A percentile compares a stretch with the other conserved stretches of the same genome.
Evolutionary conservation across 2,329 filamentous ascomycete genomes (phyloP).

Genomic region (Thielaviopsis euricoi): DNA sequence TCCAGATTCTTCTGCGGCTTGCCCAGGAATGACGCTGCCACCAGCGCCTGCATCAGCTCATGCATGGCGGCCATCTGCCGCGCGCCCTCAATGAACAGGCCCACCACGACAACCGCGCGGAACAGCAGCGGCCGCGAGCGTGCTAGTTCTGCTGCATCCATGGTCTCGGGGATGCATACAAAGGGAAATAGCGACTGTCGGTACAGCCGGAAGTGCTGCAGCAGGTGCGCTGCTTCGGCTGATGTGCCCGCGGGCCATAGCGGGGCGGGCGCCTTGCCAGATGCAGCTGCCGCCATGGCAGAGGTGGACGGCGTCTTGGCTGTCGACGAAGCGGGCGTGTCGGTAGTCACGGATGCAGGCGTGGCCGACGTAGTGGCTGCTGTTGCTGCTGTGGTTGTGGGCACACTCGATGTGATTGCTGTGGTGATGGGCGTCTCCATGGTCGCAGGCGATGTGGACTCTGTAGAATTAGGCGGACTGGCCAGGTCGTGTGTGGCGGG

Average conservation of each 20-base stretch:
- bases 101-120: constrained; percentile 32
- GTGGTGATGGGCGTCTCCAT: too few species aligned
- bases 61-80: constrained; percentile 28
- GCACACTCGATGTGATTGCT: too few species aligned
- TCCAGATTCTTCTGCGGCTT: constrained; percentile 29
- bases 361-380: too few species aligned
- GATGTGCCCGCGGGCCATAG: constrained; percentile 14
- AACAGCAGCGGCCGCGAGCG: constrained; percentile 28
- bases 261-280: constrained; percentile 10
- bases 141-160: constrained; percentile 23
- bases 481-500: too few species aligned
- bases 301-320: background rate
- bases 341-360: too few species aligned
- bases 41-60: constrained; percentile 27
- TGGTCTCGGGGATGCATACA: constrained; percentile 23
- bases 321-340: background rate
- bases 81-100: constrained; percentile 25
- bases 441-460: too few species aligned
- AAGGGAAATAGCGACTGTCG: constrained; percentile 28
- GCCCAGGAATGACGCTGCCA: constrained; percentile 23
- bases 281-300: constrained; percentile 9
- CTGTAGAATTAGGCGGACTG: too few species aligned
- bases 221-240: constrained; percentile 26
- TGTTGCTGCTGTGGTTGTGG: too few species aligned
- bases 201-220: constrained; percentile 21